These are phyloP conservation scores for Cytospora mali DNA, from an alignment of 2,329 filamentous ascomycete genomes.

Conservation along the genomic window DNA sequence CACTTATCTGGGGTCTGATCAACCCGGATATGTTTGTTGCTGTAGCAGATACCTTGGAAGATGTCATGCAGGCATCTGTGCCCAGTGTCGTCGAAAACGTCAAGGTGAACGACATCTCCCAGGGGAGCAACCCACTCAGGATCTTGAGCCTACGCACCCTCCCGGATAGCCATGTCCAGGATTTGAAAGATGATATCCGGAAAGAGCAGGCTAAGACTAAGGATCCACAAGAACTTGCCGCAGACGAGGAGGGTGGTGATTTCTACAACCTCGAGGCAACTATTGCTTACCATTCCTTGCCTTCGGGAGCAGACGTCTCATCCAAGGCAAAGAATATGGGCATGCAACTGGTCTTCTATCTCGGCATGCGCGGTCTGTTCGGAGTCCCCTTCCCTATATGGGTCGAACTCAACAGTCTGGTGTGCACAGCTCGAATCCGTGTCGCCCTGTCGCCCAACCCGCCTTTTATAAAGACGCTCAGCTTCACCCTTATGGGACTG, in stretches of 20 bases:
- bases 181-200: constrained; percentile 80
- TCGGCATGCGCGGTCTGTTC: constrained; percentile 86
- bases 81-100: constrained; percentile 92
- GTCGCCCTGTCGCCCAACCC: constrained; percentile 87
- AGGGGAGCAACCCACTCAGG: constrained; percentile 87
- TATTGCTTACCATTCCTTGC: constrained; percentile 87
- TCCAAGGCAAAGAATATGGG: constrained; percentile 94
- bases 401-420: constrained; percentile 88
- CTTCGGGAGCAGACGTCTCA: constrained; percentile 68
- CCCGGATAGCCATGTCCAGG: constrained; percentile 77
- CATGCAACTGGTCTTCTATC: constrained; percentile 93
- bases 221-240: constrained; percentile 83
- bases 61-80: constrained; percentile 95
- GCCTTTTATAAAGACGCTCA: constrained; percentile 88
- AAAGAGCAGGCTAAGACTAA: constrained; percentile 78
- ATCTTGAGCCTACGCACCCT: constrained; percentile 86
- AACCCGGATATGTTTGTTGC: constrained; percentile 95
- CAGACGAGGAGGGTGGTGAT: constrained; percentile 86
- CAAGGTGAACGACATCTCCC: constrained; percentile 90
- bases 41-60: constrained; percentile 80
- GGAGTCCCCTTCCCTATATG: constrained; percentile 86
- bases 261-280: constrained; percentile 93
- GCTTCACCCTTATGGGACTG: constrained; percentile 91
- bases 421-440: constrained; percentile 82
- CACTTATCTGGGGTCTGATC: constrained; percentile 84